Conservation (phyloP, 73 alveolate genomes). For the Symbiodinium pilosum region DNA sequence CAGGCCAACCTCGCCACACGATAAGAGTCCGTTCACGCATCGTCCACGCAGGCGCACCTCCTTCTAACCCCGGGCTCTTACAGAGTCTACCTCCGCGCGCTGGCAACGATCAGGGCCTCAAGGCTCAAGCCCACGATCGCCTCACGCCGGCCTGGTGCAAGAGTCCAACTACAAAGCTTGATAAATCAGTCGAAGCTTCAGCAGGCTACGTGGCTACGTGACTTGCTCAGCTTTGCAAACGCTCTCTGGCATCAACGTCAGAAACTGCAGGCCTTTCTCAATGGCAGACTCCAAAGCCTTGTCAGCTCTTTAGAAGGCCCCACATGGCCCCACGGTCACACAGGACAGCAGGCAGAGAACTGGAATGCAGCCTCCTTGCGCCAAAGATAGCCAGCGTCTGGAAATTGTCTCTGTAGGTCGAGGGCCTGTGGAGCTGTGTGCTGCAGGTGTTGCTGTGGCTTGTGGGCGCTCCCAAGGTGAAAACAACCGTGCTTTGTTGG, state of each 20-base stretch:
- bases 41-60: slow-evolving; percentile 40
- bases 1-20: slow-evolving; percentile 35
- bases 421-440: slow-evolving; percentile 11
- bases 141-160: slow-evolving; percentile 75
- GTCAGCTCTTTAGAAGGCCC: too few species aligned
- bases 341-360: background rate
- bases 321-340: background rate
- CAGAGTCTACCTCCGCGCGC: background rate
- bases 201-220: too few species aligned
- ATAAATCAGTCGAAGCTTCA: too few species aligned
- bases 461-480: background rate
- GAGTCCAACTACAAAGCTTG: too few species aligned
- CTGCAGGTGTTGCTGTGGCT: background rate
- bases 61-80: background rate
- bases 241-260: background rate
- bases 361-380: slow-evolving; percentile 19
- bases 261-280: background rate
- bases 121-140: slow-evolving; percentile 37
- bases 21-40: slow-evolving; percentile 46
- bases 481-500: background rate
- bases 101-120: slow-evolving; percentile 2
- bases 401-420: slow-evolving; percentile 10
- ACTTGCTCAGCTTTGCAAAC: too few species aligned
- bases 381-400: slow-evolving; percentile 63
- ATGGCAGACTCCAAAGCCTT: background rate